Evolutionary conservation across 805 yeast species (phyloP), one percentile per base, ranked within the genome.

Genomic region (Candida orba): DNA sequence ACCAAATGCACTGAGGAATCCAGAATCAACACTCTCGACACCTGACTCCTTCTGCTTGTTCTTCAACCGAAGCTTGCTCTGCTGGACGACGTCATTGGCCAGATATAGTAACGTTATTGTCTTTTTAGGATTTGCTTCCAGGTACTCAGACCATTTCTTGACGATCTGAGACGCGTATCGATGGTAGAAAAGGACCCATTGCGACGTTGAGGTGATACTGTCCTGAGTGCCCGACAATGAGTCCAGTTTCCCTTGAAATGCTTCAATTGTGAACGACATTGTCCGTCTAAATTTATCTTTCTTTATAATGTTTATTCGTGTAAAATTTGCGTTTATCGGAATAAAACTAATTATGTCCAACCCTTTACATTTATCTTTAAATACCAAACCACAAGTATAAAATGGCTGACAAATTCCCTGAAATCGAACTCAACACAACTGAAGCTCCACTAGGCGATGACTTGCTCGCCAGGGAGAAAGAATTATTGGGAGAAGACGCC

Each of bases 381-480:
- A n/a, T n/a, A n/a, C n/a, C n/a, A n/a, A 17, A 15, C 8, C 6
- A 32, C 15, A 32, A 32, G 14, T 6, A 33, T 8, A 47, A 45
- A 43, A 81, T 81, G 87, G 78, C 86, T 43, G 91, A 84, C 50
- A 81, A 82, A 64, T 84, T 78, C 62, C 93, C 95, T 39, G 88
- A 77, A 49, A 68, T 83, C 51, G 73, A 52, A 8, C 30, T 43
- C 20, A 45, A 76, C 30, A 63, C 59, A 38, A 62, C 57, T 27
- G 60, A 50, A 23, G 59, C 52, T 25, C 67, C 62, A 13, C 67
- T 60, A 24, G 62, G 58, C 22, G 74, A 63, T 15, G 87, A 81
- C 60, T 82, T 83, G 58, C 67, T 83, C 40, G 66, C 81, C 27
- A 75, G 90, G 62, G 90, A 83, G 60, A 75, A 75, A 56, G 84